phyloP scores from a whole-genome alignment of 306 rosid species.

The Cucurbita moschata region DNA sequence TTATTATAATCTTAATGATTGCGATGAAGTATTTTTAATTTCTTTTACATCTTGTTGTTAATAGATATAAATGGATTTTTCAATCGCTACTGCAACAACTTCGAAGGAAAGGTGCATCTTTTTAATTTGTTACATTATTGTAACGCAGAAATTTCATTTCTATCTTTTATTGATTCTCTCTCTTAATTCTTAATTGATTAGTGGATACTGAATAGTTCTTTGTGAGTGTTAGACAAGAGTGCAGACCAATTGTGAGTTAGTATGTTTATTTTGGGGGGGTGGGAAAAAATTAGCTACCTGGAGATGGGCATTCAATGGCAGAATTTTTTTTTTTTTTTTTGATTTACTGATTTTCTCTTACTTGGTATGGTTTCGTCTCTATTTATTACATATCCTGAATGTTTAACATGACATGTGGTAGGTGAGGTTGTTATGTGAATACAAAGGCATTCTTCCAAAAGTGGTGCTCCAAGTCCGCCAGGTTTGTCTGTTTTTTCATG shows the following conservation, averaged over 20 bases:
- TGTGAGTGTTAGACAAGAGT: not conserved
- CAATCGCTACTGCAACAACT: slow-evolving; percentile 60
- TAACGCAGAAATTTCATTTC: not conserved
- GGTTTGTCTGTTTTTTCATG: slow-evolving; percentile 27
- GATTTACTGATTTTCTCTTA: not conserved
- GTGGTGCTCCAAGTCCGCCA: slow-evolving; percentile 59
- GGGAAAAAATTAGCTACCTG: not conserved
- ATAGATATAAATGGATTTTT: slow-evolving; percentile 74
- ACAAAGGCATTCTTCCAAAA: slow-evolving; percentile 70
- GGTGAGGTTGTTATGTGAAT: slow-evolving; percentile 62
- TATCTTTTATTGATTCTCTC: not conserved
- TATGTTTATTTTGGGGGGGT: no score
- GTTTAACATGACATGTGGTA: slow-evolving; percentile 14
- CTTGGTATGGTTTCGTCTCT: not conserved
- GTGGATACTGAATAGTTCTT: not conserved
- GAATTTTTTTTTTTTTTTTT: no score
- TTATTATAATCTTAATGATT: not conserved
- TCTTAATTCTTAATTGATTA: not conserved
- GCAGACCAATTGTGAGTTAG: not conserved
- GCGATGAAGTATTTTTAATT: not conserved
- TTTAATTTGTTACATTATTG: slow-evolving; percentile 11
- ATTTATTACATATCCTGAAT: not conserved
- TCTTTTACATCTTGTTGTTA: slow-evolving; percentile 8
- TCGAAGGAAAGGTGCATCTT: slow-evolving; percentile 70
- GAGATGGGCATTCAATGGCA: not conserved